phyloP scores from a whole-genome alignment of 495 filamentous ascomycete genomes.

The Xylaria palmicola region DNA sequence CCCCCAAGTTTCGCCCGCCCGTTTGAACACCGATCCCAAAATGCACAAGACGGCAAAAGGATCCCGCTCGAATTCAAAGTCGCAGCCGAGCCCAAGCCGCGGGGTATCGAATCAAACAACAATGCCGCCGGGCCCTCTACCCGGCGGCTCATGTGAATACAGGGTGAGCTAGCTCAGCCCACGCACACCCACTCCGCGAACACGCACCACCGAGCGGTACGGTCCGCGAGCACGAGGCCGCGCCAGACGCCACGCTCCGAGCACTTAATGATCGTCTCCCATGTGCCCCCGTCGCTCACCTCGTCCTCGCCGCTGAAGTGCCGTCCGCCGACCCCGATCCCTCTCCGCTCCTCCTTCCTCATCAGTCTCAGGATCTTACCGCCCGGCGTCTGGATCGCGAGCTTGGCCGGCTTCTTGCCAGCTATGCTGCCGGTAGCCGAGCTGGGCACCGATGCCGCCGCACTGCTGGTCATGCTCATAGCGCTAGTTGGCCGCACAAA shows the following conservation, averaged over 20 bases:
- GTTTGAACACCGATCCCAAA: constrained; percentile 14
- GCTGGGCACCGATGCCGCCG: constrained; percentile 55
- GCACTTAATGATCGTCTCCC: constrained; percentile 98
- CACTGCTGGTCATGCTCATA: constrained; percentile 76
- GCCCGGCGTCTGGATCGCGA: constrained; percentile 92
- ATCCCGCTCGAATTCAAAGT: background rate
- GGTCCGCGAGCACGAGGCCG: constrained; percentile 89
- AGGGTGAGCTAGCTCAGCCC: constrained; percentile 9
- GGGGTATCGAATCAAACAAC: background rate
- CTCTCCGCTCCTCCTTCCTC: constrained; percentile 71
- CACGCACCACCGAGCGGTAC: constrained; percentile 96
- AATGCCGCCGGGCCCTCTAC: background rate
- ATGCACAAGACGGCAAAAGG: background rate
- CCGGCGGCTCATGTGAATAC: background rate
- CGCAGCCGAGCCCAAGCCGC: background rate
- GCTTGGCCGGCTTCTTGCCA: constrained; percentile 82
- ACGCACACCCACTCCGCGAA: constrained; percentile 90
- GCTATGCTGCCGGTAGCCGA: constrained; percentile 40
- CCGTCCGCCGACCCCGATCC: constrained; percentile 40
- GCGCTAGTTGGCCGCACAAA: constrained; percentile 75
- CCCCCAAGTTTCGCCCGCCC: constrained; percentile 8
- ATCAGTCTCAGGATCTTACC: constrained; percentile 92
- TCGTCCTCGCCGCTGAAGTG: constrained; percentile 49
- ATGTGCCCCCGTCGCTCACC: constrained; percentile 72
- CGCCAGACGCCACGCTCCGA: constrained; percentile 89